Base-by-base conservation (phyloP, 208 protist species). In the Trypanosoma avium region DNA sequence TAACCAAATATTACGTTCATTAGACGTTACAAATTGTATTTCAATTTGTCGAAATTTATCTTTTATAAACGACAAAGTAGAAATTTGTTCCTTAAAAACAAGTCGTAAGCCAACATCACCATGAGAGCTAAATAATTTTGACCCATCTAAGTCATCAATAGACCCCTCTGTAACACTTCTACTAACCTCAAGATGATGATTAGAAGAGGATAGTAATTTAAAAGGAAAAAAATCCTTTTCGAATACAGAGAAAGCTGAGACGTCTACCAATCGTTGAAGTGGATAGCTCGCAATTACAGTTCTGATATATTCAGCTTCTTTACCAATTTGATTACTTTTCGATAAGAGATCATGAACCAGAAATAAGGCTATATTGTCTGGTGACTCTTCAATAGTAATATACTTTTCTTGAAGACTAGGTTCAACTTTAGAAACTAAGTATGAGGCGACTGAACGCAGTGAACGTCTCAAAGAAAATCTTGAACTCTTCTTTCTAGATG, bases 31-130 rank as follows among this genome's bases (percentile, higher is more conserved):
- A 61, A 86, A 90, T 36, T 71, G 74, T 29, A 86, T 66, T 19
- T 64, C 67, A 4, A 81, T 59, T 7, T 67, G 54, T 6, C 70
- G 82, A 73, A 77, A 82, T 21, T 67, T 62, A 5, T 49, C 26
- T 30, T 55, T 60, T 32, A 27, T 54, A 52, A 21, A 22, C 13
- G 27, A 38, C 6, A 38, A 36, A 2, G 50, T 55, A 19, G 3
- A 33, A 35, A 45, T 49, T 12, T 66, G 24, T 13, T 61, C 71
- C 49, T 68, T 72, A 56, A 86, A 84, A n/a, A 77, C 62, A 35
- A 86, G 70, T 12, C 61, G 58, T 13, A 84, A 66, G 22, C 83
- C 79, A 32, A 84, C 81, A 50, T 82, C 77, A 4, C 77, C 77
- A 42, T 78, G 75, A 7, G 79, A 63, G 40, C 79, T 67, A 45